Conservation (phyloP, 345 rosid species). For the Aethionema arabicum region DNA sequence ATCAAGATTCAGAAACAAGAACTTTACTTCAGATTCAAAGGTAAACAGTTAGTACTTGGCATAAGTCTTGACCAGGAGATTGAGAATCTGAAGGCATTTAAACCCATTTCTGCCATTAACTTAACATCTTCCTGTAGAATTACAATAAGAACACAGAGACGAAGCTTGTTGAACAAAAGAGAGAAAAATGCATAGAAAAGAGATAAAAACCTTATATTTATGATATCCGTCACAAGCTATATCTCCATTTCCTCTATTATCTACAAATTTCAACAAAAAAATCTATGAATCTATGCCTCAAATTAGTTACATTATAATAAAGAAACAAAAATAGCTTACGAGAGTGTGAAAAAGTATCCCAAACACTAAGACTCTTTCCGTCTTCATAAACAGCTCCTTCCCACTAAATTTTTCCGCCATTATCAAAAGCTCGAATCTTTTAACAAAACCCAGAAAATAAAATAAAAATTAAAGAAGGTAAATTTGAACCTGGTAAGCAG, state of each 20-base stretch:
- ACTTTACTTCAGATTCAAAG: no score
- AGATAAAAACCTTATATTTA: conserved; percentile 45
- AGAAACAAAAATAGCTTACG: conserved; percentile 28
- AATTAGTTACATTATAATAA: no score
- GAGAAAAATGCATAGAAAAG: conserved; percentile 1
- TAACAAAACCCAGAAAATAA: background rate
- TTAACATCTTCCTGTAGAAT: conserved; percentile 58
- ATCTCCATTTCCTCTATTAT: conserved; percentile 44
- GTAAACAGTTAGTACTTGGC: conserved; percentile 39
- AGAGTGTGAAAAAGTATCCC: conserved; percentile 48
- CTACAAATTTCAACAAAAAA: background rate
- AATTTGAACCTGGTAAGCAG: conserved; percentile 49
- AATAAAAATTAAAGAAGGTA: background rate
- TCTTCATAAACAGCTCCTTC: conserved; percentile 62
- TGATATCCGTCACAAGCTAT: conserved; percentile 49
- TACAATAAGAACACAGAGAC: background rate
- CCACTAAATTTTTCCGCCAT: background rate
- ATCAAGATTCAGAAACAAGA: no score
- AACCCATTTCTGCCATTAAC: conserved; percentile 53
- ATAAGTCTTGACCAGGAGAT: conserved; percentile 76
- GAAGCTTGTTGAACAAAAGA: background rate
- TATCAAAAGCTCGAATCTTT: background rate
- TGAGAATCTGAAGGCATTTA: conserved; percentile 63
- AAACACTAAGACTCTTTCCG: conserved; percentile 53
- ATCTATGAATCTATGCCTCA: background rate